Percentiles rank a stretch among this genome's conserved stretches.
These are phyloP conservation scores for Besnoitia besnoiti DNA, from an alignment of 169 alveolate genomes.

Conservation along the genomic window DNA sequence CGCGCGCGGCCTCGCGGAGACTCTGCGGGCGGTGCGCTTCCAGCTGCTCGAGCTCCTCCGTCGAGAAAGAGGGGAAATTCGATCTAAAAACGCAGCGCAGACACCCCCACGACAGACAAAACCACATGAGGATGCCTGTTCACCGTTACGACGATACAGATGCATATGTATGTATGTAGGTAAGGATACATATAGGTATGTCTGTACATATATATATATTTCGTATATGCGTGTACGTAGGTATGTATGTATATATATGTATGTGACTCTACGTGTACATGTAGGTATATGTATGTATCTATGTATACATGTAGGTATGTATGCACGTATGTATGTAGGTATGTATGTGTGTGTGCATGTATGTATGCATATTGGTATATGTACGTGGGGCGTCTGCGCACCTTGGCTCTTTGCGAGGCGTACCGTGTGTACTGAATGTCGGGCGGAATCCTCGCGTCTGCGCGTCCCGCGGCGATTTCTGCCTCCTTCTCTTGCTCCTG, in stretches of 20 bases:
- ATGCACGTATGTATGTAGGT: neutral
- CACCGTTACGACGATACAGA: neutral
- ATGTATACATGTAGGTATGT: neutral
- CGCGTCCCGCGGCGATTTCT: neutral
- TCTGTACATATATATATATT: neutral
- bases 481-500: conserved; percentile 10
- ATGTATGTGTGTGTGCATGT: neutral
- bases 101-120: neutral
- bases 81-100: neutral
- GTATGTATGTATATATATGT: neutral
- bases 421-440: neutral
- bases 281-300: neutral
- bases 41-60: conserved; percentile 30
- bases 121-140: neutral
- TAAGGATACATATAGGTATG: neutral
- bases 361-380: neutral
- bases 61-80: conserved; percentile 35
- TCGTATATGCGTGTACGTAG: neutral
- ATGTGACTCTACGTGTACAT: neutral
- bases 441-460: neutral
- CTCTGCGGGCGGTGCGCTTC: conserved; percentile 14
- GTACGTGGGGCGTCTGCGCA: neutral
- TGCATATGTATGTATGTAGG: neutral
- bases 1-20: conserved; percentile 10
- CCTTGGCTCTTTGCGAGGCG: neutral